Evolutionary conservation across 2,329 filamentous ascomycete genomes (phyloP), one percentile per base, ranked within the genome.

Genomic region (Colletotrichum higginsianum): DNA sequence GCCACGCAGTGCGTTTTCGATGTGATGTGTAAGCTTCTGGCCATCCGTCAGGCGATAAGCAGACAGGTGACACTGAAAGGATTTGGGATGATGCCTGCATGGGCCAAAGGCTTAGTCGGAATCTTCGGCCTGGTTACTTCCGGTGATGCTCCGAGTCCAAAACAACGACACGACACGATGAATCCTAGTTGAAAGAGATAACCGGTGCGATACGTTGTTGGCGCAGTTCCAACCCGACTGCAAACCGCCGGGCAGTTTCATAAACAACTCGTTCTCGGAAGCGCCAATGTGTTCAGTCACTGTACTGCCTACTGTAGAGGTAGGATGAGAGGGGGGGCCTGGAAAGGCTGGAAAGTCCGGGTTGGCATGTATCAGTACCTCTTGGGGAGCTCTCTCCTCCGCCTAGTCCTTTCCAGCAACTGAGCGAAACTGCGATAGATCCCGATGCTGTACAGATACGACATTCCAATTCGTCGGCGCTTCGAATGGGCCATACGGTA

Each of bases 351-450:
- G 55, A 42, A 50, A 44, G 12, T 13, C n/a, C 21, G n/a, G 18
- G 23, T 23, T 38, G 55, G 42, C n/a, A 49, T 65, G 58, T 67
- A 72, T 42, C 35, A 44, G 55, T 56, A 63, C 57, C 40, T 67
- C 26, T 35, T 35, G 30, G 30, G 30, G 8, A 35, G 30, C 2
- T 9, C 30, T 35, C 8, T 35, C 30, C 30, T 61, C 15, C 30
- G 42, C 15, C 21, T 18, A 21, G 35, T 30, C 40, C 12, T 50
- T n/a, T 50, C 21, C 50, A 61, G 35, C 56, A 46, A 53, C 49
- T 52, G 67, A 46, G 53, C 26, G 26, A 38, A 56, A 49, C 15
- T 21, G 35, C 16, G 30, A 53, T 16, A 53, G 21, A 53, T 23
- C 5, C 53, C 46, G 63, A 61, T 56, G 30, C 53, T 23, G n/a